Conservation (phyloP, 2,329 filamentous ascomycete species). For the Aspergillus puulaauensis region DNA sequence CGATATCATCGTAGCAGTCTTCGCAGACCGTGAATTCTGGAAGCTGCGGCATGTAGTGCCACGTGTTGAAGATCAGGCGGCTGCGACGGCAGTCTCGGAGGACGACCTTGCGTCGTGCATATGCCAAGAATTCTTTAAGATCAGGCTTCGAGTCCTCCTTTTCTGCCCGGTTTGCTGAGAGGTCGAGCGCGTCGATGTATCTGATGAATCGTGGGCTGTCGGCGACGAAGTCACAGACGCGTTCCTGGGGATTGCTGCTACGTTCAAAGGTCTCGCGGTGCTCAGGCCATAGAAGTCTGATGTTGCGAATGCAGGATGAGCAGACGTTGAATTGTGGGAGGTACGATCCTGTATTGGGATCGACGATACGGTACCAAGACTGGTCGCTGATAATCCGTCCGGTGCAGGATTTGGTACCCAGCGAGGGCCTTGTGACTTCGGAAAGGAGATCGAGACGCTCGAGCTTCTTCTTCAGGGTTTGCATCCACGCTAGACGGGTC, state of each 20-base stretch:
- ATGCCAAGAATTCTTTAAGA: conserved; percentile 61
- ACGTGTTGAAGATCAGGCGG: conserved; percentile 62
- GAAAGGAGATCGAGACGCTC: conserved; percentile 69
- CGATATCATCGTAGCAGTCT: conserved; percentile 78
- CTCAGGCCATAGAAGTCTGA: conserved; percentile 72
- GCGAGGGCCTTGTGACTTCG: conserved; percentile 63
- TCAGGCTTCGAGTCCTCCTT: conserved; percentile 45
- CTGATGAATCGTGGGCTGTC: conserved; percentile 56
- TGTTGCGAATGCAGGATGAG: conserved; percentile 67
- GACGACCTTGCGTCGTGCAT: conserved; percentile 59
- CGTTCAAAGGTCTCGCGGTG: conserved; percentile 64
- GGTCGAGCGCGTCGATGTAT: conserved; percentile 58
- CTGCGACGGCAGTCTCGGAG: conserved; percentile 66
- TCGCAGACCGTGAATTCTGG: conserved; percentile 81
- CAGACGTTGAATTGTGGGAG: conserved; percentile 75
- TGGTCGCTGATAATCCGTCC: conserved; percentile 57
- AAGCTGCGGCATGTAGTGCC: conserved; percentile 75
- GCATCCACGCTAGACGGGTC: conserved; percentile 80
- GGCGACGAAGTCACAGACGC: conserved; percentile 70
- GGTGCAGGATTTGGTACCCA: conserved; percentile 58
- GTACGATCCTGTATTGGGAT: conserved; percentile 63
- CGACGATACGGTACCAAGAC: conserved; percentile 73
- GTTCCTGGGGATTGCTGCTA: conserved; percentile 48
- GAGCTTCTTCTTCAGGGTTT: conserved; percentile 70
- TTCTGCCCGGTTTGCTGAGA: conserved; percentile 47